A percentile compares a stretch with the other conserved stretches of the same genome.
Conservation (phyloP, 208 protist genomes). For the Tritrichomonas musculus region DNA sequence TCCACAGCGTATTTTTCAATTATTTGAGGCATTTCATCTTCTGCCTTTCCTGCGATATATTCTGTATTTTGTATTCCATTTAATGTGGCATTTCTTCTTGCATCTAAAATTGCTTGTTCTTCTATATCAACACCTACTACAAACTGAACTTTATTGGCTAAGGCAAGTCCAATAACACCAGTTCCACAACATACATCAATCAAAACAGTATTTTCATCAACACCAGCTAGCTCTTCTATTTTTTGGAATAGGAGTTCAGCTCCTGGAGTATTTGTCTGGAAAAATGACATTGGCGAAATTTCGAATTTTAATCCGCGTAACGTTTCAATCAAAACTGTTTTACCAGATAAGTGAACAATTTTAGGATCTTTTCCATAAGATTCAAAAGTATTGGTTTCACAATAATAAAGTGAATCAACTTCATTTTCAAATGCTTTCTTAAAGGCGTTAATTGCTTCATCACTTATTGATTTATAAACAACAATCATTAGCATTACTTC, state of each 20-base stretch:
- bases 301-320: slow-evolving; percentile 33
- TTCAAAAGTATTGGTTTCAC: not conserved
- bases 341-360: not conserved
- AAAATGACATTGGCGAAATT: slow-evolving; percentile 41
- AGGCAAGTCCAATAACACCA: slow-evolving; percentile 44
- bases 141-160: slow-evolving; percentile 21
- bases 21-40: slow-evolving; percentile 9
- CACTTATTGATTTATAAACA: not conserved
- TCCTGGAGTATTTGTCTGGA: slow-evolving; percentile 40
- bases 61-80: slow-evolving; percentile 41
- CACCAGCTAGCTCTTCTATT: slow-evolving; percentile 11
- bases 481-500: not conserved
- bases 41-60: slow-evolving; percentile 43
- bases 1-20: not conserved
- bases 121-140: slow-evolving; percentile 47
- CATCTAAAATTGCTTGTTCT: slow-evolving; percentile 42
- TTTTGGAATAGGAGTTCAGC: slow-evolving; percentile 30
- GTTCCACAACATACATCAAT: slow-evolving; percentile 52
- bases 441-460: not conserved
- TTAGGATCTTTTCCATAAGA: not conserved
- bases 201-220: slow-evolving; percentile 34
- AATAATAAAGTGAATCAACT: not conserved
- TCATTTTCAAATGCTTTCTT: not conserved
- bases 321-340: not conserved
- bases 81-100: slow-evolving; percentile 40